These are phyloP conservation scores for Dactylellina drechsleri DNA, from an alignment of 2,329 filamentous ascomycete species.

Conservation along the genomic window DNA sequence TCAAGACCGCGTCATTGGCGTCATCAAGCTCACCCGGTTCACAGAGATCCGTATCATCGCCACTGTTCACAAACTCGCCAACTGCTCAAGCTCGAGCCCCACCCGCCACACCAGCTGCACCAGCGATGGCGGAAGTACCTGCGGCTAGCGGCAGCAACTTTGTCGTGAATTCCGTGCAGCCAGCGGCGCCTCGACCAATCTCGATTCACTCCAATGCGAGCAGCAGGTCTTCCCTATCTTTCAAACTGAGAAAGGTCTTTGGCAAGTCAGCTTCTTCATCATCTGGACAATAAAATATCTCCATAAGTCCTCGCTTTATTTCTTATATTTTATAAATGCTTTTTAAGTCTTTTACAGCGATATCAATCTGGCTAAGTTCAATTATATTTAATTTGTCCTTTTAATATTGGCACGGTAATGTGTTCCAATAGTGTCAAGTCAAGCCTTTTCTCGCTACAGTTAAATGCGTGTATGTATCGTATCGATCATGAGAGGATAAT, in stretches of 20 bases:
- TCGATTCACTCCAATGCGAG: conserved; percentile 41
- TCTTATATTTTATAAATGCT: too few species aligned
- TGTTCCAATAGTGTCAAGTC: not conserved
- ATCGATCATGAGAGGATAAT: too few species aligned
- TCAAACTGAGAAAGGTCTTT: conserved; percentile 43
- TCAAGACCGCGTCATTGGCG: conserved; percentile 20
- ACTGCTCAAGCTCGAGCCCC: not conserved
- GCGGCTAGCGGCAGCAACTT: conserved; percentile 5
- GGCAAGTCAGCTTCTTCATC: conserved; percentile 10
- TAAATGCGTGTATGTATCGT: too few species aligned
- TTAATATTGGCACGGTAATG: too few species aligned
- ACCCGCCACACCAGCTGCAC: not conserved
- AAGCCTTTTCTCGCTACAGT: too few species aligned
- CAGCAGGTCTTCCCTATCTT: conserved; percentile 38
- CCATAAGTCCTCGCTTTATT: too few species aligned
- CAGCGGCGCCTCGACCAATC: conserved; percentile 1
- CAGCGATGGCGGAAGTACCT: not conserved
- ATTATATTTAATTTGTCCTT: too few species aligned
- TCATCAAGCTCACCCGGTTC: conserved; percentile 3
- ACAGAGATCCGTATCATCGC: conserved; percentile 30
- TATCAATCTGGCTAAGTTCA: too few species aligned
- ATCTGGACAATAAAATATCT: too few species aligned
- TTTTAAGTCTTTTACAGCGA: too few species aligned
- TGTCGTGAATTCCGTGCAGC: conserved; percentile 22
- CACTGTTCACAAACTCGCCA: conserved; percentile 7